Evolutionary conservation across 202 grass and related monocot genomes (phyloP).

Genomic region (Elaeis oleifera): DNA sequence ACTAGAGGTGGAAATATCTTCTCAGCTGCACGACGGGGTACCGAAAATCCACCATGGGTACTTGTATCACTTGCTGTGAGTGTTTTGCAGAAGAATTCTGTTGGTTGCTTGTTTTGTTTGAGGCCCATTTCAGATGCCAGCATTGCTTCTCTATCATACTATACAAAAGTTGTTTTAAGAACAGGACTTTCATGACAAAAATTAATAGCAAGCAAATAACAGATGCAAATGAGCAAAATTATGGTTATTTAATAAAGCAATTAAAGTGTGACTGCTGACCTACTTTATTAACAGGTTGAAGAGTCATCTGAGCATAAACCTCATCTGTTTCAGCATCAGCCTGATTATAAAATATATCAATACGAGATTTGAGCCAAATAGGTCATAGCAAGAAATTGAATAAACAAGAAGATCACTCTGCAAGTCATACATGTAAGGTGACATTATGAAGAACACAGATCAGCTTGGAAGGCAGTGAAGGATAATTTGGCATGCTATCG

Average conservation of each 20-base stretch:
- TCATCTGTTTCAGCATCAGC: constrained; percentile 96
- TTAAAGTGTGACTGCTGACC: not conserved
- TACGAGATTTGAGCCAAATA: not conserved
- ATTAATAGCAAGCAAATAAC: not conserved
- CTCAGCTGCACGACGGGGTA: constrained; percentile 86
- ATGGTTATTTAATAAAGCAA: not conserved
- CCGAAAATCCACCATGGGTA: constrained; percentile 94
- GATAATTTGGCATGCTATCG: constrained; percentile 72
- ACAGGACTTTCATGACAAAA: constrained; percentile 20
- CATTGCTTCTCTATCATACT: constrained; percentile 98
- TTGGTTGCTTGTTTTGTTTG: constrained; percentile 94
- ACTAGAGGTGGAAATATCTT: constrained; percentile 99
- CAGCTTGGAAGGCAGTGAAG: constrained; percentile 82
- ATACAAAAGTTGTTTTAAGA: constrained; percentile 15
- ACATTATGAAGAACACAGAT: constrained; percentile 85
- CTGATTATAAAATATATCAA: constrained; percentile 27
- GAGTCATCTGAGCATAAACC: constrained; percentile 98
- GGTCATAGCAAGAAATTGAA: not conserved
- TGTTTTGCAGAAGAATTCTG: constrained; percentile 94
- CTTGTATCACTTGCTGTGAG: constrained; percentile 92
- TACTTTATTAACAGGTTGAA: constrained; percentile 99
- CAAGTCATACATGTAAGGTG: constrained; percentile 69
- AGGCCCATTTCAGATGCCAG: constrained; percentile 87
- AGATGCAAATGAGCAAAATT: not conserved
- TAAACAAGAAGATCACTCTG: not conserved